Evolutionary conservation across 208 protist genomes (phyloP).

Genomic region (Naegleria gruberi): DNA sequence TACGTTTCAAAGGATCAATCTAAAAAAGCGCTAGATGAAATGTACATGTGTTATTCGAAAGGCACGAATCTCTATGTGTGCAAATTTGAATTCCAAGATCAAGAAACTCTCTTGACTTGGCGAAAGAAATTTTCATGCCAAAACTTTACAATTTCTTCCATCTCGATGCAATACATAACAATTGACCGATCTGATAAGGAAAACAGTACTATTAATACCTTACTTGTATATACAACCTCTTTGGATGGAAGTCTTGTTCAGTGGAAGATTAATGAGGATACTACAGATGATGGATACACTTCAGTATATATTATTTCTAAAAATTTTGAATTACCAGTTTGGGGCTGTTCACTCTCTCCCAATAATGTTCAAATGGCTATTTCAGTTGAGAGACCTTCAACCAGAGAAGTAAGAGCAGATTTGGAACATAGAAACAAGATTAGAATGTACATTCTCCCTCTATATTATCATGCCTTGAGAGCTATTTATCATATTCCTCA

Average conservation of each 20-base stretch:
- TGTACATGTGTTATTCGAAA: neutral
- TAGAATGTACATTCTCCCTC: neutral
- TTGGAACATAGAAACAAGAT: neutral
- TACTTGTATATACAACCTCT: neutral
- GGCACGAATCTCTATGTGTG: neutral
- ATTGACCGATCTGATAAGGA: neutral
- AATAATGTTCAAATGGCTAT: neutral
- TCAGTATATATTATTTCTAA: neutral
- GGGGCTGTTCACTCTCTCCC: neutral
- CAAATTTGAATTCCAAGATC: neutral
- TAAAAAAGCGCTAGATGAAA: no score
- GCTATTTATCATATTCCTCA: neutral
- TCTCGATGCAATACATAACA: neutral
- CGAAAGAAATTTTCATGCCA: neutral
- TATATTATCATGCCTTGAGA: neutral
- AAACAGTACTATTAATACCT: neutral
- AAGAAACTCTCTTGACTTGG: neutral
- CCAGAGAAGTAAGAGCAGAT: neutral
- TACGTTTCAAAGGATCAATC: neutral
- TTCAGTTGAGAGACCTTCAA: neutral
- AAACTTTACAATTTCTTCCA: neutral
- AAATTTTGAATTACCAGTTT: neutral
- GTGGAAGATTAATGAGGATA: neutral
- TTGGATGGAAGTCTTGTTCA: neutral
- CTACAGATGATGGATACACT: neutral